Percentiles rank a stretch among this genome's conserved stretches.
phyloP scores from a whole-genome alignment of 345 rosid species.

The Raphanus sativus region DNA sequence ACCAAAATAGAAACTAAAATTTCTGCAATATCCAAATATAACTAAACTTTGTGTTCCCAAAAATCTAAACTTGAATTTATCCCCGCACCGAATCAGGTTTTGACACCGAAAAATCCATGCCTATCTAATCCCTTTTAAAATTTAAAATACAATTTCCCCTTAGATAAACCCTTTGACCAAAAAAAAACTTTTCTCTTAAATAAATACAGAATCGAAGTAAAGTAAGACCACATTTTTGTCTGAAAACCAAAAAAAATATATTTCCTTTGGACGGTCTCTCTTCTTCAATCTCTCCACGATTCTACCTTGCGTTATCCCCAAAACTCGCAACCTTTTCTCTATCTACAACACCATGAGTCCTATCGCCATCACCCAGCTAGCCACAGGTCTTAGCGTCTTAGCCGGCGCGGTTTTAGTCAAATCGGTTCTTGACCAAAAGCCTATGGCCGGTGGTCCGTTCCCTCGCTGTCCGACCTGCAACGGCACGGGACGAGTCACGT shows the following conservation, averaged over 20 bases:
- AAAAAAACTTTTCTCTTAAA: neutral
- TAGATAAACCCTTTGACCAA: no score
- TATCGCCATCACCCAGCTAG: constrained; percentile 69
- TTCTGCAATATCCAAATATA: no score
- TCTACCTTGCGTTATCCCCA: constrained; percentile 23
- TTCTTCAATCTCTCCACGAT: constrained; percentile 33
- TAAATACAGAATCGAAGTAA: neutral
- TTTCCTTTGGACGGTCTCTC: constrained; percentile 4
- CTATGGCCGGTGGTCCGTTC: constrained; percentile 87
- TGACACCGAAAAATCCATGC: no score
- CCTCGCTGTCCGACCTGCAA: constrained; percentile 71
- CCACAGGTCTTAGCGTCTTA: constrained; percentile 77
- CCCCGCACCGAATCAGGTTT: no score
- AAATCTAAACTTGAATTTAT: no score
- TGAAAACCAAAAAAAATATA: neutral
- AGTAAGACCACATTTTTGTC: constrained; percentile 25
- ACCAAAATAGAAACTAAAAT: no score
- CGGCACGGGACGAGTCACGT: constrained; percentile 80
- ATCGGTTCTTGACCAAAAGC: constrained; percentile 80
- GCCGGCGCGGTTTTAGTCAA: constrained; percentile 87
- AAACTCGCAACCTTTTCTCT: constrained; percentile 9
- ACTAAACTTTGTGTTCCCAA: no score
- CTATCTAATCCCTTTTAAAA: no score
- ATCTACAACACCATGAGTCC: constrained; percentile 50
- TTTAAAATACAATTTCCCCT: no score